Percentiles rank a stretch among this genome's conserved stretches.
These are phyloP conservation scores for Lodderomyces orthopsilosis DNA, from an alignment of 1,139 yeast genomes.

Conservation along the genomic window DNA sequence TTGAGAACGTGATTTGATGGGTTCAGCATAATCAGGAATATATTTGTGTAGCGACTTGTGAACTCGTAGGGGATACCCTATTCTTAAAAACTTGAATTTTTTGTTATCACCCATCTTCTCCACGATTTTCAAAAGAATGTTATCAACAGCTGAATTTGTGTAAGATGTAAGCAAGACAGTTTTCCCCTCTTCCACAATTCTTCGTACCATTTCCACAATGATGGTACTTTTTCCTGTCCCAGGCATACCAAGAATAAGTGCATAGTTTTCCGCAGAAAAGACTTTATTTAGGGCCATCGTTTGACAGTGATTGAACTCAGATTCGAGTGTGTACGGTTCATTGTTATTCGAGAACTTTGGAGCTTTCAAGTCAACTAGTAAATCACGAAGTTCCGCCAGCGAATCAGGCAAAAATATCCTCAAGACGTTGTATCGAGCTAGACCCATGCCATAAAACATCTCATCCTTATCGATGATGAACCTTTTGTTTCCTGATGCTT, in stretches of 20 bases:
- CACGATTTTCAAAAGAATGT: conserved; percentile 71
- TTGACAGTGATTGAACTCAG: conserved; percentile 60
- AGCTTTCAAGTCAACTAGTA: conserved; percentile 57
- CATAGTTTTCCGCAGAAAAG: conserved; percentile 66
- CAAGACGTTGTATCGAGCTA: conserved; percentile 74
- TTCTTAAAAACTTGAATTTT: conserved; percentile 38
- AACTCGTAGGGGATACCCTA: conserved; percentile 57
- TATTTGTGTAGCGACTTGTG: conserved; percentile 60
- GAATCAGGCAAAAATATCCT: conserved; percentile 60
- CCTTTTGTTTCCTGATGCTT: conserved; percentile 17
- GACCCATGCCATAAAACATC: conserved; percentile 67
- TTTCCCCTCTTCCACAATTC: conserved; percentile 58
- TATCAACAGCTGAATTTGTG: conserved; percentile 96
- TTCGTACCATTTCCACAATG: conserved; percentile 68
- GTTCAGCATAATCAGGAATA: conserved; percentile 44
- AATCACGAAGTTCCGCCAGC: conserved; percentile 48
- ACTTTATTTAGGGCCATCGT: conserved; percentile 62
- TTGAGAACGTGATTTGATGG: conserved; percentile 43
- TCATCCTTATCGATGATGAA: conserved; percentile 83
- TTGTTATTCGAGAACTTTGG: conserved; percentile 22
- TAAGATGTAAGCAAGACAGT: conserved; percentile 78
- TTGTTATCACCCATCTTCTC: conserved; percentile 16
- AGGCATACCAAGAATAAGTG: conserved; percentile 92
- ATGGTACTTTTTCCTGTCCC: conserved; percentile 98
- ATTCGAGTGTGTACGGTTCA: neutral